Percentiles rank a stretch among this genome's conserved stretches.
phyloP scores from a whole-genome alignment of 1,139 yeast species.

The Pichia sp. region DNA sequence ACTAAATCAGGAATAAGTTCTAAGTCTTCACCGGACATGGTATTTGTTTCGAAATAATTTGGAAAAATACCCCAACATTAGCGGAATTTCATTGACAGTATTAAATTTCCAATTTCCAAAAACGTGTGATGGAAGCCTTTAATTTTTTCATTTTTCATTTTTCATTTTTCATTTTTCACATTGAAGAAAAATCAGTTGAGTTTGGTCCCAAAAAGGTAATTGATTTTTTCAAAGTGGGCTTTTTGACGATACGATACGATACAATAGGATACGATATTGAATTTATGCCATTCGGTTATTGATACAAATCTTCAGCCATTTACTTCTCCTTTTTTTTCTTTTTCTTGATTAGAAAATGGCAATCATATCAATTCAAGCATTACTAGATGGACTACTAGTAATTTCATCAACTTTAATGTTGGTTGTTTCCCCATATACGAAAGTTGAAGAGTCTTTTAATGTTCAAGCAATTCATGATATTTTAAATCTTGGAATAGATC shows the following conservation, averaged over 20 bases:
- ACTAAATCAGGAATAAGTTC: constrained; percentile 53
- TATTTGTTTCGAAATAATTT: not conserved
- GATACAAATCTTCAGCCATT: not conserved
- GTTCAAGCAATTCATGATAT: constrained; percentile 87
- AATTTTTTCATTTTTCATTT: no score
- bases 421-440: constrained; percentile 66
- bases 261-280: no score
- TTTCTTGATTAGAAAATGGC: not conserved
- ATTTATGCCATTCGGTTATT: not conserved
- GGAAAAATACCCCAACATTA: no score
- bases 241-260: no score
- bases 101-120: no score
- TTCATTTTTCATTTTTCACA: no score
- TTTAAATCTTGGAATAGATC: constrained; percentile 51
- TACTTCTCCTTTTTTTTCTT: no score
- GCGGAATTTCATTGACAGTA: no score
- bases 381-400: constrained; percentile 22
- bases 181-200: no score
- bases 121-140: not conserved
- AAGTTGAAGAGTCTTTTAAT: constrained; percentile 92
- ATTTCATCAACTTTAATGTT: constrained; percentile 20
- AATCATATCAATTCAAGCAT: constrained; percentile 12
- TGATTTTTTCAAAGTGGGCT: no score
- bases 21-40: constrained; percentile 13
- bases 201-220: no score